These are phyloP conservation scores for Penicillium frequentans DNA, from an alignment of 2,329 filamentous ascomycete genomes.

Conservation along the genomic window DNA sequence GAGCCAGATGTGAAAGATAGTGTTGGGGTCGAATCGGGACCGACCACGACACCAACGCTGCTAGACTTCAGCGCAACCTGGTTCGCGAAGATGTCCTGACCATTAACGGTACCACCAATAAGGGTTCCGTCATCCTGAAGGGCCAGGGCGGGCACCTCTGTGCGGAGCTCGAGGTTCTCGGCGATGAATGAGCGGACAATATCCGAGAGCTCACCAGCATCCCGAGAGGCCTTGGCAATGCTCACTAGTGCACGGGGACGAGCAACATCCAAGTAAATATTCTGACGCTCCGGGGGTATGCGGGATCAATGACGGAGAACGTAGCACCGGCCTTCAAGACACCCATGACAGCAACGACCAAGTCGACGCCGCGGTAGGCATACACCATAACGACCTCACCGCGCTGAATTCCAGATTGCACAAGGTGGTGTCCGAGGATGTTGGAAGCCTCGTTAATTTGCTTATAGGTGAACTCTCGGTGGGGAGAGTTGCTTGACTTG, in stretches of 20 bases:
- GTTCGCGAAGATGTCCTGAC: slow-evolving; percentile 65
- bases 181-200: slow-evolving; percentile 68
- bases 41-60: slow-evolving; percentile 72
- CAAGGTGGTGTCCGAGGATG: slow-evolving; percentile 74
- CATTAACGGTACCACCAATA: slow-evolving; percentile 65
- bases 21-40: slow-evolving; percentile 80
- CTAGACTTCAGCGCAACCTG: slow-evolving; percentile 54
- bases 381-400: slow-evolving; percentile 95
- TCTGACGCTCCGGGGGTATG: slow-evolving; percentile 76
- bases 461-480: slow-evolving; percentile 74
- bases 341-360: slow-evolving; percentile 80
- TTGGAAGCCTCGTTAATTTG: slow-evolving; percentile 88
- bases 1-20: slow-evolving; percentile 71
- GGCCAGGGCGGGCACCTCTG: slow-evolving; percentile 71
- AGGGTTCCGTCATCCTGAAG: slow-evolving; percentile 71
- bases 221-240: slow-evolving; percentile 70
- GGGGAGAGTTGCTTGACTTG: slow-evolving; percentile 49
- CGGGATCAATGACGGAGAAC: slow-evolving; percentile 70
- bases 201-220: slow-evolving; percentile 63
- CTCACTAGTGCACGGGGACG: slow-evolving; percentile 70
- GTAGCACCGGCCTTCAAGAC: slow-evolving; percentile 60
- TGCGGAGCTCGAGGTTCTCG: slow-evolving; percentile 69
- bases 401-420: slow-evolving; percentile 67
- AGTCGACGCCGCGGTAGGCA: slow-evolving; percentile 76
- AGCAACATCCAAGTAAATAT: slow-evolving; percentile 79